phyloP scores from a whole-genome alignment of 2,329 filamentous ascomycete genomes.

The Chaetothyriales sp. region DNA sequence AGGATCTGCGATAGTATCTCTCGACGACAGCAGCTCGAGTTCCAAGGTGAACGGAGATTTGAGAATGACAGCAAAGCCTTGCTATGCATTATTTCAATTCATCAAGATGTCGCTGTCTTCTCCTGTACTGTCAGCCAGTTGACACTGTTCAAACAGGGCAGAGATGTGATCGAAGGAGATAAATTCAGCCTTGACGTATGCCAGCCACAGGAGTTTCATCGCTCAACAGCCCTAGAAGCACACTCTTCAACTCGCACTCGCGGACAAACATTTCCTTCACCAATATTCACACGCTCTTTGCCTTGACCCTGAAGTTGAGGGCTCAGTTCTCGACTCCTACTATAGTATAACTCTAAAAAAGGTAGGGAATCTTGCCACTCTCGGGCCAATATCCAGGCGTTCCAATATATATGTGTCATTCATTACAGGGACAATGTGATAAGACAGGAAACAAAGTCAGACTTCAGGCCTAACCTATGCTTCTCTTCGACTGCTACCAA shows the following conservation, averaged over 20 bases:
- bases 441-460: background rate
- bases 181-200: background rate
- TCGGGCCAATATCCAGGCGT: too few species aligned
- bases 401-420: too few species aligned
- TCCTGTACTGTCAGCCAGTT: background rate
- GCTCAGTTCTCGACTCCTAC: too few species aligned
- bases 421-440: background rate
- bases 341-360: too few species aligned
- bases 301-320: too few species aligned
- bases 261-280: background rate
- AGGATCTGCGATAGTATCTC: background rate
- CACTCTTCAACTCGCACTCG: background rate
- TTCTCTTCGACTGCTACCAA: background rate
- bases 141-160: background rate
- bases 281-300: background rate
- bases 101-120: background rate
- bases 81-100: background rate
- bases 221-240: background rate
- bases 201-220: background rate
- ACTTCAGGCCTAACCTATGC: background rate
- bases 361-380: too few species aligned
- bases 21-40: background rate
- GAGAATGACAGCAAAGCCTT: background rate
- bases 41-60: background rate
- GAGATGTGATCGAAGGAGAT: background rate